Percentiles rank a stretch among this genome's conserved stretches.
These are phyloP conservation scores for Termitomyces sp. DNA, from an alignment of 768 basidiomycete genomes.

Conservation along the genomic window DNA sequence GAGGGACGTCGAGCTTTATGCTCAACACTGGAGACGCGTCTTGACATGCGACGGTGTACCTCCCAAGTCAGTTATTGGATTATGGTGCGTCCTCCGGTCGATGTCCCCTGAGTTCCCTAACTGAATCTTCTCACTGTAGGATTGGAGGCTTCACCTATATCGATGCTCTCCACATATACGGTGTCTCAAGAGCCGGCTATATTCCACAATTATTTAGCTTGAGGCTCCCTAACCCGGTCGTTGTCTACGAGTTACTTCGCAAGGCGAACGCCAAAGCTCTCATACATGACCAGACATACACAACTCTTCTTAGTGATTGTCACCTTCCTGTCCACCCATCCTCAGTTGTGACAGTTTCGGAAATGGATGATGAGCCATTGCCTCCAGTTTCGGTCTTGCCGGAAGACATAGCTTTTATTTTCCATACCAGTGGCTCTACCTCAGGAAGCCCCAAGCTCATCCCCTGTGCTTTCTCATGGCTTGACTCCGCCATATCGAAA, in stretches of 20 bases:
- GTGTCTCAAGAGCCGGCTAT: slow-evolving; percentile 60
- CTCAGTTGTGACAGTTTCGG: slow-evolving; percentile 21
- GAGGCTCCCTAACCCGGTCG: slow-evolving; percentile 50
- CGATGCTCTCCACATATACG: slow-evolving; percentile 60
- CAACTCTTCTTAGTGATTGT: slow-evolving; percentile 25
- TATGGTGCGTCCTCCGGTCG: slow-evolving; percentile 41
- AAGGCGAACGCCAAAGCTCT: slow-evolving; percentile 52
- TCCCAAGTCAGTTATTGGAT: slow-evolving; percentile 49
- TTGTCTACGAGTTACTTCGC: slow-evolving; percentile 55
- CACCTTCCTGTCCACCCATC: slow-evolving; percentile 37
- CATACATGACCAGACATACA: slow-evolving; percentile 47
- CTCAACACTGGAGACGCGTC: slow-evolving; percentile 45
- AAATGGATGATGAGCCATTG: slow-evolving; percentile 25
- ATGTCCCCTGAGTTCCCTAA: not conserved
- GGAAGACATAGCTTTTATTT: slow-evolving; percentile 41
- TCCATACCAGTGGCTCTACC: slow-evolving; percentile 65
- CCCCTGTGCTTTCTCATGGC: slow-evolving; percentile 51
- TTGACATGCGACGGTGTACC: slow-evolving; percentile 35
- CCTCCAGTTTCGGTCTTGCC: slow-evolving; percentile 28
- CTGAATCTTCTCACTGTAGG: slow-evolving; percentile 31
- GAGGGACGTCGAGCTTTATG: slow-evolving; percentile 48
- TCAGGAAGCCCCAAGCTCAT: slow-evolving; percentile 63
- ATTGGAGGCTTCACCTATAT: slow-evolving; percentile 55
- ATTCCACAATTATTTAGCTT: slow-evolving; percentile 62
- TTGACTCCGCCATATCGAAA: slow-evolving; percentile 42